A percentile compares a stretch with the other conserved stretches of the same genome.
These are phyloP conservation scores for Styphnolobium japonicum DNA, from an alignment of 306 rosid species.

Conservation along the genomic window DNA sequence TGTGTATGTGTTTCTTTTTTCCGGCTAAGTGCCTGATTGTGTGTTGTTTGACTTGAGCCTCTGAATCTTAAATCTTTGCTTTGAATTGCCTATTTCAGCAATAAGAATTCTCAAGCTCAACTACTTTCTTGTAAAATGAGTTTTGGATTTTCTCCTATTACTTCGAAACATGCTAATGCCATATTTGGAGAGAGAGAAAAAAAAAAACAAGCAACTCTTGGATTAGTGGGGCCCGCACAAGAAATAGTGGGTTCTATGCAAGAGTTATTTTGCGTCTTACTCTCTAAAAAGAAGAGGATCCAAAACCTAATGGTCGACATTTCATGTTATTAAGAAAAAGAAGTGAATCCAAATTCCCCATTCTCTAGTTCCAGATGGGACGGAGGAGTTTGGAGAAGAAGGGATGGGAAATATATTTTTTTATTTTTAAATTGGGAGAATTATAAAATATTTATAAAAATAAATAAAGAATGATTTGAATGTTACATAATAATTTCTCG, in stretches of 20 bases:
- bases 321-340: neutral
- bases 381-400: too few relatives aligned
- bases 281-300: neutral
- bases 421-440: too few relatives aligned
- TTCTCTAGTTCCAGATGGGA: neutral
- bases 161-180: too few relatives aligned
- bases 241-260: neutral
- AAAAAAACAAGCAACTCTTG: slow-evolving; percentile 11
- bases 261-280: neutral
- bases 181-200: too few relatives aligned
- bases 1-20: neutral
- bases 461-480: too few relatives aligned
- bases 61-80: neutral
- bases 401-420: too few relatives aligned
- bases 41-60: neutral
- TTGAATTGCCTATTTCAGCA: neutral
- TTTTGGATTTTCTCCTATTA: too few relatives aligned
- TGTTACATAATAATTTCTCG: too few relatives aligned
- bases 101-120: neutral
- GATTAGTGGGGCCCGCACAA: slow-evolving; percentile 8
- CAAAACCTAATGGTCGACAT: slow-evolving; percentile 11
- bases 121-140: neutral
- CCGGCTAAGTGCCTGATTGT: neutral
- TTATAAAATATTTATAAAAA: too few relatives aligned
- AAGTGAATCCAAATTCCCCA: slow-evolving; percentile 6